phyloP scores from a whole-genome alignment of 345 rosid species.

The Eucalyptus decipiens region DNA sequence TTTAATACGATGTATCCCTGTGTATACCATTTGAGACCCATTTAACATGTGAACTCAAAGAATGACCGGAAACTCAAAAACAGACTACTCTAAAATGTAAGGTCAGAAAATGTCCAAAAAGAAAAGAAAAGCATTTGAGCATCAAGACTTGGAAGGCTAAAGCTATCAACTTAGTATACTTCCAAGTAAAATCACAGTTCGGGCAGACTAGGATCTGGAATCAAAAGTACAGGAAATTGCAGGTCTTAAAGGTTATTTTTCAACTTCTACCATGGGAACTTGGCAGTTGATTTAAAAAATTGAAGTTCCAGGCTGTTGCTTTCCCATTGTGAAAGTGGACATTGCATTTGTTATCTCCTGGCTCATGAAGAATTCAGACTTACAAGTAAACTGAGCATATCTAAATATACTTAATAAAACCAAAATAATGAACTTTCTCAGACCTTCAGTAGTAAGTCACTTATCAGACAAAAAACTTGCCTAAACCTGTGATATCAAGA shows the following conservation, averaged over 20 bases:
- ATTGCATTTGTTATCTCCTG: neutral
- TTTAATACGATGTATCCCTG: conserved; percentile 97
- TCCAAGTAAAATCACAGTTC: neutral
- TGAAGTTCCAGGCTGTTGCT: neutral
- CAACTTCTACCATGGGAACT: neutral
- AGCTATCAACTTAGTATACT: neutral
- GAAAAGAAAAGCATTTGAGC: neutral
- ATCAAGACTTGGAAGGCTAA: neutral
- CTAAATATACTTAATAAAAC: neutral
- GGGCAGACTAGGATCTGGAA: neutral
- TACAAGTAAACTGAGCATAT: neutral
- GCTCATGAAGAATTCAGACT: neutral
- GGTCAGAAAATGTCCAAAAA: neutral
- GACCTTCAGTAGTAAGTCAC: neutral
- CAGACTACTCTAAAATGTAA: neutral
- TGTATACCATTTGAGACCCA: neutral
- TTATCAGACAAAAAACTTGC: neutral
- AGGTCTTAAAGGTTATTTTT: neutral
- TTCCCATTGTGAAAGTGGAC: neutral
- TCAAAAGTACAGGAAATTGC: neutral
- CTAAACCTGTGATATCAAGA: neutral
- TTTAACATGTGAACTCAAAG: neutral
- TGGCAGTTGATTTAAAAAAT: neutral
- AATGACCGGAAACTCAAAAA: neutral
- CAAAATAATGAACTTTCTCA: neutral